Percentiles rank a stretch among this genome's conserved stretches.
phyloP scores from a whole-genome alignment of 768 basidiomycete genomes.

The Psilocybe sp. region DNA sequence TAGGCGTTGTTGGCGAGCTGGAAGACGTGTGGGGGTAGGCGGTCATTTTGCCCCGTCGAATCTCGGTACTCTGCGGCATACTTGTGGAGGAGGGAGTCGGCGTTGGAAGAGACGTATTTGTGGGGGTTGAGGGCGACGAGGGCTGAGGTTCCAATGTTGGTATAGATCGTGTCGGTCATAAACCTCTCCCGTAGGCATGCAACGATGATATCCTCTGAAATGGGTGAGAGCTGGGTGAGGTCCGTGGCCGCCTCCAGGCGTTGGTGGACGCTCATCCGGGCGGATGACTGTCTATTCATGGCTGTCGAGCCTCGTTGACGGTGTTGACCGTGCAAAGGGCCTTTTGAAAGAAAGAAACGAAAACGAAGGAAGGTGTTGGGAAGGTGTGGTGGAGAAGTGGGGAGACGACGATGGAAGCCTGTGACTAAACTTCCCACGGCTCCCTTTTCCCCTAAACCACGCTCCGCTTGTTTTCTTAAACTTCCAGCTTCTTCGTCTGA shows the following conservation, averaged over 20 bases:
- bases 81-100: constrained; percentile 80
- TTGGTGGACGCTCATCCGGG: constrained; percentile 49
- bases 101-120: constrained; percentile 82
- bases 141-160: constrained; percentile 63
- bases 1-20: constrained; percentile 89
- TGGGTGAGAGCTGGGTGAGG: constrained; percentile 61
- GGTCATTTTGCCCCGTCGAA: constrained; percentile 57
- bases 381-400: constrained; percentile 13
- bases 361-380: constrained; percentile 6
- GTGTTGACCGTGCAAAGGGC: constrained; percentile 17
- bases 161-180: constrained; percentile 82
- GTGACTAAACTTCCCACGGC: constrained; percentile 17
- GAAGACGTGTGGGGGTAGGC: constrained; percentile 85
- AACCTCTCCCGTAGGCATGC: constrained; percentile 85
- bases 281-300: constrained; percentile 34
- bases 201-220: constrained; percentile 84
- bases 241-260: constrained; percentile 72
- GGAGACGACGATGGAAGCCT: constrained; percentile 7
- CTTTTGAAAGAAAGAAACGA: constrained; percentile 8
- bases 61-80: constrained; percentile 87
- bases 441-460: neutral
- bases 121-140: constrained; percentile 92
- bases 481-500: neutral
- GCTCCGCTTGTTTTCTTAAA: constrained; percentile 6
- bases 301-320: constrained; percentile 18